phyloP scores from a whole-genome alignment of 257 asterid genomes.

The Capsicum baccatum region DNA sequence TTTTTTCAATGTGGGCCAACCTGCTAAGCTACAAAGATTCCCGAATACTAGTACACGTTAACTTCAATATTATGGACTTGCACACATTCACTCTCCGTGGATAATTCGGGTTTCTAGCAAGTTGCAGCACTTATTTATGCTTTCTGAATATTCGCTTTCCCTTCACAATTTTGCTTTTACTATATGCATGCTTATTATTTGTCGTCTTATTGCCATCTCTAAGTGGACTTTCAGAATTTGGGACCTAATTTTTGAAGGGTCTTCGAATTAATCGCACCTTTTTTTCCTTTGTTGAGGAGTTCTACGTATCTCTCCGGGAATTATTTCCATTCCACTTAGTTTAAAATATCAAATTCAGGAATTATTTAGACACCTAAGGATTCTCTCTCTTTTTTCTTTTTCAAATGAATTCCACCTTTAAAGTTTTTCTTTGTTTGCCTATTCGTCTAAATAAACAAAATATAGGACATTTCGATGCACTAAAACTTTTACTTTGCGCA shows the following conservation, averaged over 20 bases:
- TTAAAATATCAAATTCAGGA: neutral
- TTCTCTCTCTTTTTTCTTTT: neutral
- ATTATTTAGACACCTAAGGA: neutral
- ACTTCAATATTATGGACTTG: neutral
- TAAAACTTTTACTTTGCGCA: too few relatives aligned
- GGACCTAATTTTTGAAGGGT: constrained; percentile 16
- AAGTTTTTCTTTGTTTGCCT: neutral
- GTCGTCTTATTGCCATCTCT: neutral
- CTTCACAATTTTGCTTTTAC: neutral
- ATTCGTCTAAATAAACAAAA: neutral
- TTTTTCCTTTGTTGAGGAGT: neutral
- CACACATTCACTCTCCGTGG: neutral
- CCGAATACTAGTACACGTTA: neutral
- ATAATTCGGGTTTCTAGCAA: neutral
- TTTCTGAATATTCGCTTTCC: constrained; percentile 2
- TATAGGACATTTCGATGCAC: too few relatives aligned
- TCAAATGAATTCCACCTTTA: neutral
- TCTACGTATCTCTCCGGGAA: neutral
- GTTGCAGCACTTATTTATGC: neutral
- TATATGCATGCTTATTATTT: neutral
- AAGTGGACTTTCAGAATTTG: neutral
- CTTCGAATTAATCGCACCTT: neutral
- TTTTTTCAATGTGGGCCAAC: too few relatives aligned
- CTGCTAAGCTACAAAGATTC: too few relatives aligned
- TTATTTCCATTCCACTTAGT: neutral